Evolutionary conservation across 805 yeast genomes (phyloP), one percentile per base, ranked within the genome.

Genomic region (Millerago galiae): DNA sequence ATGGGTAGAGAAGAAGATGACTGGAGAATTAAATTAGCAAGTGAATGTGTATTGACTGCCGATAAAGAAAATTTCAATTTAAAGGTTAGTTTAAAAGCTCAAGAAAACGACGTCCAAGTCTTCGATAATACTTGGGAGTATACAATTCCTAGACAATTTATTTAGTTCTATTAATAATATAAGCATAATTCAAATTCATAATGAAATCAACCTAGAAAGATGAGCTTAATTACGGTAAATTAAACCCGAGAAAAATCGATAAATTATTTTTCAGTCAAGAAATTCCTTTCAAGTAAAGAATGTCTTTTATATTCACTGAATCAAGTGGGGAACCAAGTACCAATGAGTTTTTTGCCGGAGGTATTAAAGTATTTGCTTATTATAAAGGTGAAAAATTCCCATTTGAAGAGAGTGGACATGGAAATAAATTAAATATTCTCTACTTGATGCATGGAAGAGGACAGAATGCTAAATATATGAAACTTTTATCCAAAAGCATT

Each of bases 11-110:
- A 59, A 18, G 55, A 50, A 34, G 58, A 53, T 35, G 34, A 51
- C 33, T 70, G 73, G 74, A 54, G 59, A 14, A 61, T 62, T 38
- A 65, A 57, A 38, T 35, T 68, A 29, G 63, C 59, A 35, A 55
- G 65, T 15, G 47, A 45, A 17, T 60, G 71, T 5, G 45, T 48
- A 2, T 45, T 70, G 56, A 56, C 48, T 13, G 45, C 63, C 4
- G 71, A 67, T 40, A 41, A 40, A 8, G 56, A 58, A 0, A 60
- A 59, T 39, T 69, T 67, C 47, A 52, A 57, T 39, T 43, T 70
- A 35, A 45, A 52, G 26, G 65, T 65, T 40, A 52, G 51, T 35
- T 30, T 66, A 18, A 59, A 53, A 26, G 72, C 71, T 0, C 63
- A 46, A 45, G 71, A 70, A 40, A 56, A 59, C 15, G 63, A 50